These are phyloP conservation scores for Xylaria bambusicola DNA, from an alignment of 495 filamentous ascomycete species.

Conservation along the genomic window DNA sequence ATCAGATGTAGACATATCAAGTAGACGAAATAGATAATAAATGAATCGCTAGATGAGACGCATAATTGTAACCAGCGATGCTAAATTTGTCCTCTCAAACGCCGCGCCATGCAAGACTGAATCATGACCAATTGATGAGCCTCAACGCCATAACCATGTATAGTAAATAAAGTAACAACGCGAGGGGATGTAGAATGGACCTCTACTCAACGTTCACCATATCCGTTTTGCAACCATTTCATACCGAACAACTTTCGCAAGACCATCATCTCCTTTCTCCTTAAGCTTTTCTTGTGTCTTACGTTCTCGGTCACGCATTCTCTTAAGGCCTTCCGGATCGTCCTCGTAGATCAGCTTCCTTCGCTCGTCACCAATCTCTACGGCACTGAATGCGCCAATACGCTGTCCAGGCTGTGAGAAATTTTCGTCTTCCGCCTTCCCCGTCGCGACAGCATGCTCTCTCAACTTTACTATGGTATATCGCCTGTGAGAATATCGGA, in stretches of 20 bases:
- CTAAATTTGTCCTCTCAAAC: not conserved
- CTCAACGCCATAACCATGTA: not conserved
- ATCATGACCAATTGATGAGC: not conserved
- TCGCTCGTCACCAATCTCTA: conserved; percentile 88
- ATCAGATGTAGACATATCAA: too few relatives aligned
- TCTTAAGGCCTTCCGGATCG: conserved; percentile 69
- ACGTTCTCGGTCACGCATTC: conserved; percentile 68
- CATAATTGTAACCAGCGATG: too few relatives aligned
- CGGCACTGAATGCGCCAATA: conserved; percentile 76
- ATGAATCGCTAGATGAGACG: too few relatives aligned
- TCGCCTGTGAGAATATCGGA: conserved; percentile 70
- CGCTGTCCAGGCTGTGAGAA: conserved; percentile 70
- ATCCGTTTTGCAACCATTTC: conserved; percentile 94
- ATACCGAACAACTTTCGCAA: conserved; percentile 77
- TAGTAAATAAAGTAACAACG: too few relatives aligned
- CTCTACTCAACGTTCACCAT: too few relatives aligned
- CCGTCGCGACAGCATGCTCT: conserved; percentile 54
- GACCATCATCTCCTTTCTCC: conserved; percentile 56
- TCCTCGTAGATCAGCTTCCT: conserved; percentile 84
- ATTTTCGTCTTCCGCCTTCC: conserved; percentile 53
- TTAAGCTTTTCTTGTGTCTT: conserved; percentile 56
- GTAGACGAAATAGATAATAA: not conserved
- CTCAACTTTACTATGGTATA: conserved; percentile 78
- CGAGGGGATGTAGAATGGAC: too few relatives aligned
- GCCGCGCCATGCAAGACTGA: conserved; percentile 3